Conservation (phyloP, 805 yeast genomes). For the Candida quercuum region DNA sequence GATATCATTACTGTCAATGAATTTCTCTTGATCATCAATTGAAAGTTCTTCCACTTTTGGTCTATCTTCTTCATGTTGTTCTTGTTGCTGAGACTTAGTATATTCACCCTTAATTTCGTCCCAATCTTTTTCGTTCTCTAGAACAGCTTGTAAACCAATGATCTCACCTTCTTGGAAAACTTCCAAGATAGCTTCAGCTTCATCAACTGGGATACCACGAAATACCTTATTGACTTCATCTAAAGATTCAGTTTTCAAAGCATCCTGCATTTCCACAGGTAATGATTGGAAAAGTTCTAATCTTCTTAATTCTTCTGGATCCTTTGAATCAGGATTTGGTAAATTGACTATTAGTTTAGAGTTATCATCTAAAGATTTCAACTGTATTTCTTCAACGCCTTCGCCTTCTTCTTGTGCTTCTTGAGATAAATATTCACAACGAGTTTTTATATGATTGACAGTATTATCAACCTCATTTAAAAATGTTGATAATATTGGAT, state of each 20-base stretch:
- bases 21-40: conserved; percentile 8
- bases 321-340: conserved; percentile 51
- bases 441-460: conserved; percentile 61
- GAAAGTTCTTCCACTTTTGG: conserved; percentile 15
- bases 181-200: conserved; percentile 75
- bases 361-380: conserved; percentile 82
- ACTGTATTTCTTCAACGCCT: conserved; percentile 73
- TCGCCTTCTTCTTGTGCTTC: conserved; percentile 39
- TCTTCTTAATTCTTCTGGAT: conserved; percentile 34
- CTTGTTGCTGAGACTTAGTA: no score
- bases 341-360: conserved; percentile 66
- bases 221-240: conserved; percentile 83
- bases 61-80: conserved; percentile 2
- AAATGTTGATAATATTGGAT: conserved; percentile 69
- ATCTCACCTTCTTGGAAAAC: conserved; percentile 76
- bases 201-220: conserved; percentile 62
- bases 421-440: conserved; percentile 63
- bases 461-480: conserved; percentile 70
- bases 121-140: conserved; percentile 72
- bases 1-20: conserved; percentile 29
- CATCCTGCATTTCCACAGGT: conserved; percentile 62
- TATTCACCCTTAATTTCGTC: conserved; percentile 46
- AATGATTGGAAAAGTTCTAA: conserved; percentile 54
- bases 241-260: conserved; percentile 63
- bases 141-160: conserved; percentile 70